Conservation (phyloP, 164 flowering plant genomes). For the Chimonanthus salicifolius region DNA sequence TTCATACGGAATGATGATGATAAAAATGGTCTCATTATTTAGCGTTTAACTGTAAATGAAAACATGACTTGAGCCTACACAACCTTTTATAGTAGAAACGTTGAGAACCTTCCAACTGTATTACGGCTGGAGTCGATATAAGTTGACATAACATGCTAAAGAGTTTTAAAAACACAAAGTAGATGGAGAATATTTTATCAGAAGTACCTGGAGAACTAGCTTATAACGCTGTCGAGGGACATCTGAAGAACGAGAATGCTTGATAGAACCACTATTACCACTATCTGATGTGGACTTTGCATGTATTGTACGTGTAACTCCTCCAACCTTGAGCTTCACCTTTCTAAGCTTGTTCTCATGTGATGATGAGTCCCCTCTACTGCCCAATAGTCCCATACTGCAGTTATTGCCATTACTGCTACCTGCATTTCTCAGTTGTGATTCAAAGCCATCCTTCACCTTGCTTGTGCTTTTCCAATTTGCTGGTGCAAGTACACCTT, state of each 20-base stretch:
- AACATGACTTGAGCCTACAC: too few species aligned
- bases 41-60: too few species aligned
- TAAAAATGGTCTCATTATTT: too few species aligned
- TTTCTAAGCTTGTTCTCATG: constrained; percentile 55
- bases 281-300: constrained; percentile 34
- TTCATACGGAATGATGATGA: background rate
- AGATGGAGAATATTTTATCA: background rate
- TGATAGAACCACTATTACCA: constrained; percentile 29
- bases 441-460: constrained; percentile 14
- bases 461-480: constrained; percentile 44
- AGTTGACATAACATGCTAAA: background rate
- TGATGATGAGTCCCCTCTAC: constrained; percentile 6
- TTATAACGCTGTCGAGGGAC: constrained; percentile 28
- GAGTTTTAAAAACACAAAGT: too few species aligned
- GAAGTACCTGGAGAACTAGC: constrained; percentile 36
- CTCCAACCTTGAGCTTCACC: constrained; percentile 82
- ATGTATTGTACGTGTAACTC: constrained; percentile 70
- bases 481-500: constrained; percentile 64
- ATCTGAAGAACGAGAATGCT: constrained; percentile 33
- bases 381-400: constrained; percentile 17
- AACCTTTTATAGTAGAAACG: too few species aligned
- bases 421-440: constrained; percentile 18
- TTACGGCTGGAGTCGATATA: too few species aligned
- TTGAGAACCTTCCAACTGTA: too few species aligned
- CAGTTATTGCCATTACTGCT: constrained; percentile 16